phyloP scores from a whole-genome alignment of 257 asterid genomes.

The Craterostigma plantagineum region DNA sequence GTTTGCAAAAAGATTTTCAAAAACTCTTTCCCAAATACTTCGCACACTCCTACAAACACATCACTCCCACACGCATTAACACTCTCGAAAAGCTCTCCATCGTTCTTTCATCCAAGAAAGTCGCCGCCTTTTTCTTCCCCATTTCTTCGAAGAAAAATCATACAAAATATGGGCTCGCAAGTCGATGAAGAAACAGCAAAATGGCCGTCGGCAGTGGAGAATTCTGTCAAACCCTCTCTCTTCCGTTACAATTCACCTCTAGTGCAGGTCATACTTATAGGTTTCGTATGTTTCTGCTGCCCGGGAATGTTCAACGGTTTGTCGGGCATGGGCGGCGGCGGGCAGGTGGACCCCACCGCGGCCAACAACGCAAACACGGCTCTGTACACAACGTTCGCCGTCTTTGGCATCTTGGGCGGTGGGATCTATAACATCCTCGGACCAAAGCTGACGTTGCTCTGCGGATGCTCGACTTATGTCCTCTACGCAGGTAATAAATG shows the following conservation, averaged over 20 bases:
- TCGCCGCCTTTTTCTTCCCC: no score
- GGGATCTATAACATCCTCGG: constrained; percentile 82
- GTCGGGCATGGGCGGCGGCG: constrained; percentile 97
- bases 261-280: constrained; percentile 52
- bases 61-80: no score
- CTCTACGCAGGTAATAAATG: no score
- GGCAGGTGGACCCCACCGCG: constrained; percentile 71
- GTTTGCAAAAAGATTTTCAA: no score
- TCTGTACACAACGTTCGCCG: constrained; percentile 76
- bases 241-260: constrained; percentile 71
- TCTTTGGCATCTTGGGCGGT: constrained; percentile 78
- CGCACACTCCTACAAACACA: no score
- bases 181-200: constrained; percentile 14
- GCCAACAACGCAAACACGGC: constrained; percentile 95
- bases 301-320: constrained; percentile 98
- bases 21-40: no score
- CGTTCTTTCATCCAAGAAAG: no score
- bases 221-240: constrained; percentile 7
- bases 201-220: constrained; percentile 7
- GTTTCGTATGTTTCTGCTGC: constrained; percentile 83
- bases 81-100: no score
- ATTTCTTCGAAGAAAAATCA: no score
- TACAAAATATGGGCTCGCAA: constrained; percentile 23
- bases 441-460: constrained; percentile 41
- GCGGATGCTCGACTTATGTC: constrained; percentile 79